Conservation (phyloP, 305 asterid genomes). For the Rubia balearica region DNA sequence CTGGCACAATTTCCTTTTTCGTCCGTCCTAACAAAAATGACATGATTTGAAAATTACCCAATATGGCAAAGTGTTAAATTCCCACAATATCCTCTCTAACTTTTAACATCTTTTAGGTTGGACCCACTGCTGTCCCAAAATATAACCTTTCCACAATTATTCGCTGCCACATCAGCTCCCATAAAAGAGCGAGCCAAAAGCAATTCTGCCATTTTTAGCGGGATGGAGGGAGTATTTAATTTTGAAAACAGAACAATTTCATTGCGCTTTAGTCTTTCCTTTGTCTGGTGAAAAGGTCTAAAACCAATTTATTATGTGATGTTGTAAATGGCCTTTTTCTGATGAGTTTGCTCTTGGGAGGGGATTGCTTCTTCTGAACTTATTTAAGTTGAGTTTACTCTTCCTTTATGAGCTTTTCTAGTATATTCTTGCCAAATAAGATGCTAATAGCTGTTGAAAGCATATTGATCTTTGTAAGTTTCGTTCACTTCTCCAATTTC, state of each 20-base stretch:
- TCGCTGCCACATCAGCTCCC: too few relatives aligned
- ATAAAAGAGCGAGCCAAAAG: too few relatives aligned
- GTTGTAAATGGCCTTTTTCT: neutral
- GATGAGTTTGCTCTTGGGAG: neutral
- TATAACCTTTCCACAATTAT: too few relatives aligned
- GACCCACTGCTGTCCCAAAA: too few relatives aligned
- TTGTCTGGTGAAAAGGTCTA: neutral
- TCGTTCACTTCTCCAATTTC: neutral
- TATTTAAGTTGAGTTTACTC: neutral
- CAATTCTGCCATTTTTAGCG: too few relatives aligned
- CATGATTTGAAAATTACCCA: too few relatives aligned
- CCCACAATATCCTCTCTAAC: too few relatives aligned
- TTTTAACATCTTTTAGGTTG: too few relatives aligned
- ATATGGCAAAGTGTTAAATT: too few relatives aligned
- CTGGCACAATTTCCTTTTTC: too few relatives aligned
- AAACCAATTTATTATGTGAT: neutral
- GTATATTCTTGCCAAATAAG: neutral
- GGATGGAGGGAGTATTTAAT: too few relatives aligned
- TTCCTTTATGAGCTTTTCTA: neutral
- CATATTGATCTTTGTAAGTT: neutral
- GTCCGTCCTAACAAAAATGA: too few relatives aligned
- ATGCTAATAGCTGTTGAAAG: slow-evolving; percentile 1
- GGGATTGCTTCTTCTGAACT: neutral
- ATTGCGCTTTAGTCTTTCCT: neutral
- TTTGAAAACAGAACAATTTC: neutral